phyloP scores from a whole-genome alignment of 2,329 filamentous ascomycete genomes.

The Teratosphaeria zuluensis region DNA sequence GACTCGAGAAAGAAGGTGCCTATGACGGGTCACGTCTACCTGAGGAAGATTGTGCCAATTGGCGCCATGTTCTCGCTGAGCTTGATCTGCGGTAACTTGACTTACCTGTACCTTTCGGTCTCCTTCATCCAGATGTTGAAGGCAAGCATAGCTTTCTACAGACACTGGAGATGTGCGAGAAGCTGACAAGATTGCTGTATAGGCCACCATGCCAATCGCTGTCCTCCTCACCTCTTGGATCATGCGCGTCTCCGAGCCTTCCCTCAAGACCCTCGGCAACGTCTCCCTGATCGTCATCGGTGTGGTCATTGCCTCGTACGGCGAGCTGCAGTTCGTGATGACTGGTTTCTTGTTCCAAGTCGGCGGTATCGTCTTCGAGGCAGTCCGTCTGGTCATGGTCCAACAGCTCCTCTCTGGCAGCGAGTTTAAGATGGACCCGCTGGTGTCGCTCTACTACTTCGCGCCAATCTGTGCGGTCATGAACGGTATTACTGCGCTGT shows the following conservation, averaged over 20 bases:
- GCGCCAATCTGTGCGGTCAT: constrained; percentile 74
- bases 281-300: constrained; percentile 91
- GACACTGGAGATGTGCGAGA: constrained; percentile 2
- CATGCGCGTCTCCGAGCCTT: constrained; percentile 74
- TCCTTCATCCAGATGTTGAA: constrained; percentile 99
- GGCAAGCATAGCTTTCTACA: constrained; percentile 37
- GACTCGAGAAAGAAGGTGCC: constrained; percentile 93
- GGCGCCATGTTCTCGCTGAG: constrained; percentile 92
- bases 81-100: constrained; percentile 91
- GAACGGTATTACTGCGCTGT: constrained; percentile 64
- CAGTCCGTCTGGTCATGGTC: constrained; percentile 73
- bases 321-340: constrained; percentile 88
- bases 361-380: constrained; percentile 70
- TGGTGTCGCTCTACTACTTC: constrained; percentile 85
- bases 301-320: constrained; percentile 87
- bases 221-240: constrained; percentile 84
- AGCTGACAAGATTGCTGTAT: constrained; percentile 3
- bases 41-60: constrained; percentile 88
- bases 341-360: constrained; percentile 71
- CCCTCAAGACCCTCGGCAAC: constrained; percentile 79
- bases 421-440: constrained; percentile 86
- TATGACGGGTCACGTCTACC: constrained; percentile 90
- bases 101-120: constrained; percentile 89
- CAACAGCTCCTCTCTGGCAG: constrained; percentile 70
- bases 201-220: constrained; percentile 91